Evolutionary conservation across 2,329 filamentous ascomycete species (phyloP), one percentile per base, ranked within the genome.

Genomic region (Xylariaceae sp.): DNA sequence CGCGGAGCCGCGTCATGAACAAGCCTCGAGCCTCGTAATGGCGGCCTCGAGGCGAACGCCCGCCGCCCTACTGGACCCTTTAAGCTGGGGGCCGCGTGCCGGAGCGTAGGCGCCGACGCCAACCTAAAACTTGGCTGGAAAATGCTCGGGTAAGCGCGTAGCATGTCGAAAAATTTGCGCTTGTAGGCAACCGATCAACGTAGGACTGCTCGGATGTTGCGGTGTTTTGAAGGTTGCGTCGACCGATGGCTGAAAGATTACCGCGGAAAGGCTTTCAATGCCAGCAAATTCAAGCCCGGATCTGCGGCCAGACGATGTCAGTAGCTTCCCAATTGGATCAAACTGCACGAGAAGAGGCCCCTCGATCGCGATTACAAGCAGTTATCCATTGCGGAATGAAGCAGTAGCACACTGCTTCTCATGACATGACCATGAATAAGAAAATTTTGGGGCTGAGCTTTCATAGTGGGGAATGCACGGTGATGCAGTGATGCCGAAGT

Each of bases 11-110:
- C 41, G 29, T 42, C 51, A 29, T 53, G 51, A 9, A 50, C 19
- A 19, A 37, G 16, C 5, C 48, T 63, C 32, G 60, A 62, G 40
- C 52, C 26, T 14, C 47, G 48, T 12, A 50, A 18, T 12, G 49
- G 40, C 6, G 58, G 50, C 47, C 48, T 56, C 16, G 63, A 63
- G 26, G 52, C n/a, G 37, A 68, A 62, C 1, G 59, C 59, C 40
- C 64, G 59, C 41, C 53, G 56, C 23, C 61, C 44, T 37, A 54
- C 53, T 18, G 54, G 60, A 7, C 53, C 47, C 54, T 60, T 63
- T 7, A 60, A 48, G n/a, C 59, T 52, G 20, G 61, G 56, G 37
- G 54, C 52, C 48, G 50, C 56, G 21, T 52, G 65, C 48, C 63
- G 51, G 29, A 61, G 20, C 37, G 50, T 43, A 40, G 48, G 41